Conservation (phyloP, 1,139 yeast species). For the Candida tetrigidarum region DNA sequence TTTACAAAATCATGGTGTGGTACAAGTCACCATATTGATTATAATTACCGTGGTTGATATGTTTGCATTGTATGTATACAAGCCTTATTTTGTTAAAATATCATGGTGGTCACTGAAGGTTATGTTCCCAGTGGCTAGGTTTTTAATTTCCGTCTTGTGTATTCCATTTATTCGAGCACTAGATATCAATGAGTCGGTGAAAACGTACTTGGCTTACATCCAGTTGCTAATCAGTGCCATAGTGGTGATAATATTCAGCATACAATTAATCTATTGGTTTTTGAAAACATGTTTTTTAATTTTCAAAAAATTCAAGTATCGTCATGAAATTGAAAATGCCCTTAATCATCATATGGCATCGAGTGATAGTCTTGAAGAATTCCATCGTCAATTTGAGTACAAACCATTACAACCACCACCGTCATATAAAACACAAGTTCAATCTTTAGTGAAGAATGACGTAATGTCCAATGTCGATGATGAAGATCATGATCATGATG, state of each 20-base stretch:
- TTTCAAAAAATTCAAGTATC: constrained; percentile 15
- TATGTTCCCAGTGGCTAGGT: constrained; percentile 40
- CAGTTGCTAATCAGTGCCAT: constrained; percentile 44
- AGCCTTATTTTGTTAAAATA: constrained; percentile 46
- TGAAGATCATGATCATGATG: too few relatives aligned
- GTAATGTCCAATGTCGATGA: background rate
- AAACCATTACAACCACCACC: constrained; percentile 23
- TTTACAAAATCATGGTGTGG: constrained; percentile 45
- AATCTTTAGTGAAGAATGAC: background rate
- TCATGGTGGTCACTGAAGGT: constrained; percentile 44
- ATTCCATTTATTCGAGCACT: constrained; percentile 44
- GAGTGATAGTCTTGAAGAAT: constrained; percentile 26
- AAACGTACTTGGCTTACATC: constrained; percentile 46
- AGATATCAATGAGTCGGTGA: constrained; percentile 32
- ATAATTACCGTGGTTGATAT: constrained; percentile 39
- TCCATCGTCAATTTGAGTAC: constrained; percentile 37
- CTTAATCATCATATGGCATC: background rate
- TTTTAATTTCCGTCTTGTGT: constrained; percentile 42
- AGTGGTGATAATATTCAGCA: constrained; percentile 39
- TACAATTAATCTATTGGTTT: constrained; percentile 38
- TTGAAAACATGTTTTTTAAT: constrained; percentile 31
- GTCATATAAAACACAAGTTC: constrained; percentile 1
- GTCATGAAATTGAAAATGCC: constrained; percentile 10
- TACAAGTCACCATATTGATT: constrained; percentile 47
- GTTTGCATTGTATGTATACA: constrained; percentile 29